Conservation (phyloP, 2,329 filamentous ascomycete species). For the Aspergillus sp. region DNA sequence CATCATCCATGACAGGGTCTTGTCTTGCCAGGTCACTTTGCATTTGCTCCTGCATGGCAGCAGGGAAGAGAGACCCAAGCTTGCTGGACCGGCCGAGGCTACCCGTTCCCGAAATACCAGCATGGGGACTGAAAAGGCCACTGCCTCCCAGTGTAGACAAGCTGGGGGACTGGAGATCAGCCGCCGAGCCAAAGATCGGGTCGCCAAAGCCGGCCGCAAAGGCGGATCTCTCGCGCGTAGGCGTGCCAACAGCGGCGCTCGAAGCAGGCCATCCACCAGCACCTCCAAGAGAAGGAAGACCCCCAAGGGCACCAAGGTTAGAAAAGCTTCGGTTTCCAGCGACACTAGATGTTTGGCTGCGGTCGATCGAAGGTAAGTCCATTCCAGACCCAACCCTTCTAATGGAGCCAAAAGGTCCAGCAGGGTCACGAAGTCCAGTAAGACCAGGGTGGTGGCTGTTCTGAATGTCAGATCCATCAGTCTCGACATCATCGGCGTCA, state of each 20-base stretch:
- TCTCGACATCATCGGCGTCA: conserved; percentile 59
- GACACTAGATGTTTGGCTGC: conserved; percentile 87
- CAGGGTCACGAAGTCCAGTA: conserved; percentile 49
- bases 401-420: conserved; percentile 52
- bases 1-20: conserved; percentile 55
- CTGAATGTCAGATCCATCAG: conserved; percentile 51
- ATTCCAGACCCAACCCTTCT: conserved; percentile 51
- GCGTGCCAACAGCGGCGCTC: conserved; percentile 70
- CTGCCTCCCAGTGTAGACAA: conserved; percentile 35
- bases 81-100: conserved; percentile 74
- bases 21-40: conserved; percentile 59
- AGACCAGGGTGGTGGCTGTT: conserved; percentile 49
- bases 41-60: conserved; percentile 88
- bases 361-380: conserved; percentile 65
- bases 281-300: conserved; percentile 51
- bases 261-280: conserved; percentile 45
- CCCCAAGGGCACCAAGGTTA: conserved; percentile 48
- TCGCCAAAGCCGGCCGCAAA: conserved; percentile 51
- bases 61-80: conserved; percentile 79
- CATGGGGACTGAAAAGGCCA: conserved; percentile 60
- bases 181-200: conserved; percentile 67
- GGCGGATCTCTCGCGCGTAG: conserved; percentile 53
- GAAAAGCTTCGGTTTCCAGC: conserved; percentile 68
- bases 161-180: conserved; percentile 61
- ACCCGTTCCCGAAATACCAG: conserved; percentile 52